phyloP scores from a whole-genome alignment of 192 early-diverging fungal genomes.

The Coemansia sp. region DNA sequence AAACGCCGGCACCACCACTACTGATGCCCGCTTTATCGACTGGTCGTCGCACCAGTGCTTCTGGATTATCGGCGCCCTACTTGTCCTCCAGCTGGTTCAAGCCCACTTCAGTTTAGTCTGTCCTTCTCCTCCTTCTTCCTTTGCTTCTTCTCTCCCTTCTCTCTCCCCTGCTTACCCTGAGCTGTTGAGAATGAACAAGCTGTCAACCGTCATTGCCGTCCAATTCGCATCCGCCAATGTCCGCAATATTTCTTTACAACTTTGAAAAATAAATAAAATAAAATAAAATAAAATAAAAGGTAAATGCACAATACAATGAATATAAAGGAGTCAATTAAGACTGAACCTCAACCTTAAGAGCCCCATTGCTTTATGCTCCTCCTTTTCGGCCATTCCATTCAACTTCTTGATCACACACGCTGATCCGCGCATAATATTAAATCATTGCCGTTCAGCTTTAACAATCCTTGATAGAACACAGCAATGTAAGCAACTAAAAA shows the following conservation, averaged over 20 bases:
- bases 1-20: conserved; percentile 64
- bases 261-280: not conserved
- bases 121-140: too few relatives aligned
- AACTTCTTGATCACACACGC: too few relatives aligned
- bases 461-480: too few relatives aligned
- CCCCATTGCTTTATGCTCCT: too few relatives aligned
- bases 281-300: not conserved
- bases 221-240: not conserved
- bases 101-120: too few relatives aligned
- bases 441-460: too few relatives aligned
- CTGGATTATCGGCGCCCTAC: conserved; percentile 81
- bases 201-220: conserved; percentile 58
- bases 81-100: not conserved
- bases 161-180: conserved; percentile 54
- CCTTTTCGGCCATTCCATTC: too few relatives aligned
- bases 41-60: conserved; percentile 78
- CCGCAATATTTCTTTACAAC: not conserved
- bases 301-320: too few relatives aligned
- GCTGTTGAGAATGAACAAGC: conserved; percentile 68
- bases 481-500: too few relatives aligned
- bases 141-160: not conserved
- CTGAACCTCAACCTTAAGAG: too few relatives aligned
- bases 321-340: too few relatives aligned
- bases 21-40: conserved; percentile 64
- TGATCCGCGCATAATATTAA: too few relatives aligned